Base-by-base conservation (phyloP, 371 early-diverging fungal genomes). In the Rhizomucor pusillus region DNA sequence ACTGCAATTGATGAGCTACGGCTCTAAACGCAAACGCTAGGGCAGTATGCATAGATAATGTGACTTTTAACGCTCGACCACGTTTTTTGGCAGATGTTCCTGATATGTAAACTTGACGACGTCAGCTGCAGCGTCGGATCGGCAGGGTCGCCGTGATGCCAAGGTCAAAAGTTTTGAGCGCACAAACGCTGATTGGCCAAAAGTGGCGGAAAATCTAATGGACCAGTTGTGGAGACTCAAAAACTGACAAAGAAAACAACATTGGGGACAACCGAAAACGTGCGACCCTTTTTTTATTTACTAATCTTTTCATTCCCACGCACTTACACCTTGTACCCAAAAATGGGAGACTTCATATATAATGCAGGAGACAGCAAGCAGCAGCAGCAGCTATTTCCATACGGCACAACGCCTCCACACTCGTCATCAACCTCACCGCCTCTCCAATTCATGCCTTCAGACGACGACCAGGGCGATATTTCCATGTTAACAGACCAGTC, bases 181-280 rank as follows among this genome's bases (percentile, higher is more conserved):
- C 12, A 41, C 14, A 41, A 19, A 16, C 3, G 14, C 41, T 41
- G 41, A 41, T 41, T 41, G 41, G 41, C 4, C 41, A 19, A 11
- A 11, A 5, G 5, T 11, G 16, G 29, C 29, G 29, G 29, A 29
- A 29, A 29, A 46, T 46, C 46, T 23, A 10, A 20, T 19, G 6
- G 46, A 20, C 4, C 23, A 46, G 5, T 11, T 41, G 19, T 41
- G 14, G 41, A 41, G 14, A 41, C 41, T 41, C 41, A 41, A 41
- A 19, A 14, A 19, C 16, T 16, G 41, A 16, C 41, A 41, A 48
- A 48, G 25, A 25, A 35, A 48, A 48, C 19, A 48, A 48, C 19
- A 48, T 46, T 46, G 40, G 54, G 54, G 54, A 54, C 54, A 25
- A 44, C 24, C 29, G 19, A 41, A 41, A 41, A 41, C 19, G 5